These are phyloP conservation scores for Podospora australis DNA, from an alignment of 495 filamentous ascomycete species.

Conservation along the genomic window DNA sequence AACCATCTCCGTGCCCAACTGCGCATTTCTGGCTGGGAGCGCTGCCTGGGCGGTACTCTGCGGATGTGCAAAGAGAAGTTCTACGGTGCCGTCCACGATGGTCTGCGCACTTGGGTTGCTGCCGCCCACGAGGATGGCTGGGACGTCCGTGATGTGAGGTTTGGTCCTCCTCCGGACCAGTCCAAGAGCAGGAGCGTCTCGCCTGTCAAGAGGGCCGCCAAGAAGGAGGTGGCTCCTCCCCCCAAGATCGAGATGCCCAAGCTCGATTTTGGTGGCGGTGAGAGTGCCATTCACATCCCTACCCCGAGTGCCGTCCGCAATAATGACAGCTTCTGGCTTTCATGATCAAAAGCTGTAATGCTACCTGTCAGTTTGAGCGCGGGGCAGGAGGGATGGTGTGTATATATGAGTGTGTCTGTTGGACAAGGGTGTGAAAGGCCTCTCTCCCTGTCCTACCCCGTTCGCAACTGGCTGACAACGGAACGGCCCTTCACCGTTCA, in stretches of 20 bases:
- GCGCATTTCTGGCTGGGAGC: constrained; percentile 84
- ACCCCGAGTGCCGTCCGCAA: not conserved
- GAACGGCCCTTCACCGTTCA: too few species aligned
- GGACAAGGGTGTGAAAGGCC: too few species aligned
- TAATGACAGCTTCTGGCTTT: not conserved
- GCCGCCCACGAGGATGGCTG: constrained; percentile 84
- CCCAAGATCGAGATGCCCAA: constrained; percentile 55
- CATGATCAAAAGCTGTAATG: not conserved
- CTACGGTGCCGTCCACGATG: constrained; percentile 84
- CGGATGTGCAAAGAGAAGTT: constrained; percentile 97
- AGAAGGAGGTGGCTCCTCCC: constrained; percentile 30
- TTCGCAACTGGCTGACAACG: too few species aligned
- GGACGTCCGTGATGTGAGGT: constrained; percentile 68
- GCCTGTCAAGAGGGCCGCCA: constrained; percentile 39
- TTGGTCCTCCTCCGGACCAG: constrained; percentile 53
- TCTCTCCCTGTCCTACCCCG: too few species aligned
- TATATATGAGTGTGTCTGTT: too few species aligned
- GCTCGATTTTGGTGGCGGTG: constrained; percentile 35
- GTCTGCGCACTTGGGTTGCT: constrained; percentile 80
- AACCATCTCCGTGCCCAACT: constrained; percentile 73
- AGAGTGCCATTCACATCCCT: not conserved
- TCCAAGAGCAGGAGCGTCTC: constrained; percentile 43
- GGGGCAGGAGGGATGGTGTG: not conserved
- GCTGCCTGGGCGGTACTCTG: constrained; percentile 73
- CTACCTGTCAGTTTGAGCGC: not conserved